Evolutionary conservation across 768 basidiomycete genomes (phyloP).

Genomic region (Lactarius psammicola): DNA sequence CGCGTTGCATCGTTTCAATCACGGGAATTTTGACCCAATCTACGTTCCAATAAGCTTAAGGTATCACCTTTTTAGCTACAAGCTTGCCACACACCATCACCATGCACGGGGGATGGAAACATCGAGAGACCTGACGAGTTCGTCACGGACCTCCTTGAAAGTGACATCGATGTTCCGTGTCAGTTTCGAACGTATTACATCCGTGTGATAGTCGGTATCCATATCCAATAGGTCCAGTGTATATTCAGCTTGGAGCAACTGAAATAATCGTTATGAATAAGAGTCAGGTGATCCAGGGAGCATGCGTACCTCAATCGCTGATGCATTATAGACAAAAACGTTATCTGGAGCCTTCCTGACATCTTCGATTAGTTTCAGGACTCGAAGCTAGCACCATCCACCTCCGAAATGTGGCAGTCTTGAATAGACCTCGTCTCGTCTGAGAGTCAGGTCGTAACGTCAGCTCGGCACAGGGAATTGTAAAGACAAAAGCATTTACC

Average conservation of each 20-base stretch:
- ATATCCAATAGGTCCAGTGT: not conserved
- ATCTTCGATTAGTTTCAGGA: not conserved
- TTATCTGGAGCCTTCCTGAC: not conserved
- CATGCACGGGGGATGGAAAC: not conserved
- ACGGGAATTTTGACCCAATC: not conserved
- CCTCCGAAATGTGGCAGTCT: not conserved
- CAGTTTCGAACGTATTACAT: constrained; percentile 10
- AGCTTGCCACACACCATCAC: not conserved
- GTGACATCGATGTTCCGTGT: constrained; percentile 1
- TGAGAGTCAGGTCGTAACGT: not conserved
- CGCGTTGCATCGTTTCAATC: not conserved
- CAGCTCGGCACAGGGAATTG: not conserved
- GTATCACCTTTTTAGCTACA: not conserved
- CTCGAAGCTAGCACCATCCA: not conserved
- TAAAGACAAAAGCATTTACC: not conserved
- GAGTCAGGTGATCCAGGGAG: not conserved
- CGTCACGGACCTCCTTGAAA: not conserved
- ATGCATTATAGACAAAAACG: not conserved
- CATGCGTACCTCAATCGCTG: not conserved
- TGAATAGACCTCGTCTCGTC: not conserved
- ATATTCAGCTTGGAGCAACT: not conserved
- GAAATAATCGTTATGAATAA: not conserved
- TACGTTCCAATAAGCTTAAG: not conserved
- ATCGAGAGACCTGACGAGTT: not conserved
- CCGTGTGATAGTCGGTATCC: not conserved